phyloP scores from a whole-genome alignment of 2,329 filamentous ascomycete species.

The Fusarium succisae region DNA sequence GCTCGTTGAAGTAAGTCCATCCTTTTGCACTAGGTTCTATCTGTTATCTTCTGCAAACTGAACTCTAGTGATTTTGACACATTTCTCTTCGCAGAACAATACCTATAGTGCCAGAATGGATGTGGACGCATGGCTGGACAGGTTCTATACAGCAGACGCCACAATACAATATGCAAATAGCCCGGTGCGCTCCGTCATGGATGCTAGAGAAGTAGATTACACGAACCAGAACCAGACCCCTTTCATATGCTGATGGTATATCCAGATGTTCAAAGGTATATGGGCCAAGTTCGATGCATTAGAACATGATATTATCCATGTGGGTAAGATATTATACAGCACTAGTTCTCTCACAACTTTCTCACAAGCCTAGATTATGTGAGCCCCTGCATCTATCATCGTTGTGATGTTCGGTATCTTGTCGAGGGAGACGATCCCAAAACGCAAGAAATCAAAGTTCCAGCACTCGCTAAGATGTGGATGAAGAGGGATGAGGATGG shows the following conservation, averaged over 20 bases:
- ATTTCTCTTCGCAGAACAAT: not conserved
- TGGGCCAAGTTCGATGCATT: slow-evolving; percentile 3
- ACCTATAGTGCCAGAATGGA: not conserved
- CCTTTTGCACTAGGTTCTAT: not conserved
- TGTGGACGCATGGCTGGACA: slow-evolving; percentile 1
- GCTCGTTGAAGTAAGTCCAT: not conserved
- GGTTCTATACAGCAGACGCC: not conserved
- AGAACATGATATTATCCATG: not conserved
- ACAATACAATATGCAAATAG: not conserved
- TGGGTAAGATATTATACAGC: not conserved
- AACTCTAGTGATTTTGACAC: not conserved
- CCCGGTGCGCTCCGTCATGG: not conserved
- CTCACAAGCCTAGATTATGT: not conserved
- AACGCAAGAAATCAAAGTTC: not conserved
- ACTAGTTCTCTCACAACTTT: accelerated
- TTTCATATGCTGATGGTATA: not conserved
- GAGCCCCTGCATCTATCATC: slow-evolving; percentile 4
- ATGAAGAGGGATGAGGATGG: not conserved
- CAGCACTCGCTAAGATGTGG: not conserved
- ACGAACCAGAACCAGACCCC: not conserved
- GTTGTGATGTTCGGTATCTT: slow-evolving; percentile 2
- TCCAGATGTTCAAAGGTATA: not conserved
- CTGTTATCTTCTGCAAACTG: too few relatives aligned
- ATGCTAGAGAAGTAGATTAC: not conserved
- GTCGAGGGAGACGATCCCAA: slow-evolving; percentile 3